phyloP scores from a whole-genome alignment of 2,329 filamentous ascomycete genomes.

The Tolypocladium ovalisporum region DNA sequence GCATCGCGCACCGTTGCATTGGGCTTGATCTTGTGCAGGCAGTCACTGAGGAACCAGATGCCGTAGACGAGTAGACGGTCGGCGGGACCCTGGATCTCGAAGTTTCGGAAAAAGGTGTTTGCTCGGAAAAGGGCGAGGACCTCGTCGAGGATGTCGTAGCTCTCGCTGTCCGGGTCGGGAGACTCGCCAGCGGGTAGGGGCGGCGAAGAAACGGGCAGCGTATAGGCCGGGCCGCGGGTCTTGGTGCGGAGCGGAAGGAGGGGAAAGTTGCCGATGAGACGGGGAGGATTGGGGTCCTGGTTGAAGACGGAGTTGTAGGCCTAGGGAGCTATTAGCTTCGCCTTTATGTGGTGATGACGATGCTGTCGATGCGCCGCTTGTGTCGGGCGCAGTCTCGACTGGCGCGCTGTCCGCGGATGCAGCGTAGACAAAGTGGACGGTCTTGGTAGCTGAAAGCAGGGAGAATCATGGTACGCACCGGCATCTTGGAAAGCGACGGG shows the following conservation, averaged over 20 bases:
- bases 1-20: conserved; percentile 49
- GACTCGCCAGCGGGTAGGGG: conserved; percentile 49
- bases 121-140: conserved; percentile 86
- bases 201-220: conserved; percentile 52
- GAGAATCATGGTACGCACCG: conserved; percentile 22
- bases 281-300: conserved; percentile 57
- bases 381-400: neutral
- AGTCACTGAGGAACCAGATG: conserved; percentile 89
- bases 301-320: conserved; percentile 98
- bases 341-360: neutral
- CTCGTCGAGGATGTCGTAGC: conserved; percentile 95
- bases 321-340: conserved; percentile 30
- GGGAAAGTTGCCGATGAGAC: conserved; percentile 76
- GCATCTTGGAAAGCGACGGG: conserved; percentile 29
- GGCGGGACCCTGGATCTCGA: conserved; percentile 93
- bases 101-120: conserved; percentile 99
- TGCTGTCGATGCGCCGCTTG: neutral
- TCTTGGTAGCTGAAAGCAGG: neutral
- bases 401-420: neutral
- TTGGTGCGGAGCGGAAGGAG: conserved; percentile 90
- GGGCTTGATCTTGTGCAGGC: conserved; percentile 77
- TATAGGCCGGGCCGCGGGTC: conserved; percentile 89
- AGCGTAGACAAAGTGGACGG: neutral
- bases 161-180: conserved; percentile 77
- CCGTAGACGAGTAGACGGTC: conserved; percentile 94